Evolutionary conservation across 805 yeast species (phyloP), one percentile per base, ranked within the genome.

Genomic region (Maudiozyma bulderi): DNA sequence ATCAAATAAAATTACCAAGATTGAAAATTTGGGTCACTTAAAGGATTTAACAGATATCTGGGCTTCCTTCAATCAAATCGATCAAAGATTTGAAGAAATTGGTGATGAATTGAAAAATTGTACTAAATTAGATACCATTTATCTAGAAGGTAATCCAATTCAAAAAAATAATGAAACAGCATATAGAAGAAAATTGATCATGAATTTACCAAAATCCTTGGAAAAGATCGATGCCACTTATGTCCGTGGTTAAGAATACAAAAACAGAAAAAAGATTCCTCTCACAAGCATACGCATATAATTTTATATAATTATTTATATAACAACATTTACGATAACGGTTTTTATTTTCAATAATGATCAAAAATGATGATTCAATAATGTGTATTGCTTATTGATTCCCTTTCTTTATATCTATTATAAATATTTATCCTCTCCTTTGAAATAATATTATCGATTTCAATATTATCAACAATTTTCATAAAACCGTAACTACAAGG

Each of bases 221-320:
- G 68, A 76, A 42, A 95, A 93, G 69, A 87, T 93, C 48, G 99
- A 93, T 70, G 98, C 99, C 9, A 84, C 95, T 28, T 90, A 82
- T 58, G 71, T 80, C 10, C 66, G 68, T 34, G 63, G 60, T 28
- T 58, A 44, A 52, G 8, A 15, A 32, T 5, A 9, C n/a, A n/a
- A n/a, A n/a, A n/a, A n/a, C n/a, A n/a, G n/a, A 32, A 32, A 32
- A 8, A 32, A 11, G 34, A 35, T 20, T 20, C 26, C 26, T 20
- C 26, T 20, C n/a, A 20, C 15, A 39, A 11, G 30, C 29, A 39
- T 39, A 39, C 14, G 41, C 30, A 46, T 26, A 41, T 40, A 46
- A 6, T 31, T 46, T 9, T 9, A 13, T 40, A 39, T 40, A 29
- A 11, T 44, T 3, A n/a, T n/a, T 15, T 31, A 20, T 20, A 20